A percentile compares a stretch with the other conserved stretches of the same genome.
Conservation (phyloP, 2,329 filamentous ascomycete species). For the Ophiostoma ulmi region DNA sequence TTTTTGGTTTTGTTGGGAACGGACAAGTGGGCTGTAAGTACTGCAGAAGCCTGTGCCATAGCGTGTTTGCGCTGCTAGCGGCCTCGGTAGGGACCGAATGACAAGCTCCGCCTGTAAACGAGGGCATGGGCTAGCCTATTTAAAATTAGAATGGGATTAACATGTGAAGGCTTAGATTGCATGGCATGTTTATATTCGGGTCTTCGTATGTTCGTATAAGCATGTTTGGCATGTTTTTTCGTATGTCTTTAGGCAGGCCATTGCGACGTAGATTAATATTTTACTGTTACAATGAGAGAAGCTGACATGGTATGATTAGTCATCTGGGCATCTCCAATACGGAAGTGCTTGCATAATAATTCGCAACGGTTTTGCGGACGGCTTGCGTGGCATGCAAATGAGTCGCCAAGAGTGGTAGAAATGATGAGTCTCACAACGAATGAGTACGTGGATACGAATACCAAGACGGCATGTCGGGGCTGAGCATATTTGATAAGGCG, state of each 20-base stretch:
- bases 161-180: not conserved
- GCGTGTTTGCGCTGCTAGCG: constrained; percentile 7
- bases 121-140: not conserved
- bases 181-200: not conserved
- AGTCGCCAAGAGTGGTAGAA: not conserved
- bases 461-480: not conserved
- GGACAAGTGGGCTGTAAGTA: not conserved
- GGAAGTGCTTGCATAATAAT: not conserved
- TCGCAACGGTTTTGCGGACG: not conserved
- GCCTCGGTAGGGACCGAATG: constrained; percentile 1
- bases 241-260: not conserved
- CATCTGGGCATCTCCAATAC: not conserved
- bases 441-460: not conserved
- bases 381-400: not conserved
- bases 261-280: not conserved
- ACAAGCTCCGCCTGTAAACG: not conserved
- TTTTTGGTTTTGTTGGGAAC: not conserved
- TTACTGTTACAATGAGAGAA: too few relatives aligned
- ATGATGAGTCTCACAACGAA: not conserved
- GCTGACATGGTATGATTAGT: not conserved
- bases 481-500: not conserved
- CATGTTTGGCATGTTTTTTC: not conserved
- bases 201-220: not conserved
- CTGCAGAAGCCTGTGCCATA: not conserved
- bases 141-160: not conserved